Percentiles rank a stretch among this genome's conserved stretches.
Conservation (phyloP, 192 early-diverging fungal species). For the Coemansia pectinata region DNA sequence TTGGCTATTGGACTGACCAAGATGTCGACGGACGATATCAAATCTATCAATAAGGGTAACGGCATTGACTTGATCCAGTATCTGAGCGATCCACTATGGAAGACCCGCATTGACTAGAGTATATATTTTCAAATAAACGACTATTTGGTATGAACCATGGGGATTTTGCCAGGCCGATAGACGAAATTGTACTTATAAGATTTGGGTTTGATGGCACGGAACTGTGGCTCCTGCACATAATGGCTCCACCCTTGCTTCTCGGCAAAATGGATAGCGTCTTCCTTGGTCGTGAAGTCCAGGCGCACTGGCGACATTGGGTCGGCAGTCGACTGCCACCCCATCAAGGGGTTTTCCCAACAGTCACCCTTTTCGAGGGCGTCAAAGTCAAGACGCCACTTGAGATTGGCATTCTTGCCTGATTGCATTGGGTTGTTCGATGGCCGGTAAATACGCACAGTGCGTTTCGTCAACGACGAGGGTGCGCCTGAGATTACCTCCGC, state of each 20-base stretch:
- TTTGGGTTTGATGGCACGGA: constrained; percentile 75
- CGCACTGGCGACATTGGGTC: constrained; percentile 81
- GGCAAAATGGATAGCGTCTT: constrained; percentile 92
- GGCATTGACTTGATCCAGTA: constrained; percentile 89
- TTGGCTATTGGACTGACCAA: constrained; percentile 80
- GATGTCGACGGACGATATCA: constrained; percentile 91
- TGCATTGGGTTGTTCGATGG: constrained; percentile 86
- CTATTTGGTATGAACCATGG: constrained; percentile 85
- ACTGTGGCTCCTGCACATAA: constrained; percentile 90
- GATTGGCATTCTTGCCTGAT: constrained; percentile 73
- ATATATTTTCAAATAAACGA: neutral
- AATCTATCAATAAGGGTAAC: constrained; percentile 87
- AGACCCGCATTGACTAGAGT: constrained; percentile 41
- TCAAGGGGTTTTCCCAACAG: constrained; percentile 91
- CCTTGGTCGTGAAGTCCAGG: constrained; percentile 82
- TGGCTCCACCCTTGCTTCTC: constrained; percentile 94
- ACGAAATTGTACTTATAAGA: constrained; percentile 92
- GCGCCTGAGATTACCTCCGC: constrained; percentile 54
- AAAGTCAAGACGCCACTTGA: constrained; percentile 90
- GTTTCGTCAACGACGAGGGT: constrained; percentile 59
- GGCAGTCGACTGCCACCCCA: constrained; percentile 85
- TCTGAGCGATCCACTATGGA: constrained; percentile 84
- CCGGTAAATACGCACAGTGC: constrained; percentile 82
- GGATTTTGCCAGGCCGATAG: constrained; percentile 76
- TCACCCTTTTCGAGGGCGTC: constrained; percentile 74